A percentile compares a stretch with the other conserved stretches of the same genome.
Evolutionary conservation across 2,329 filamentous ascomycete species (phyloP).

Genomic region (Lachnellula subtilissima): DNA sequence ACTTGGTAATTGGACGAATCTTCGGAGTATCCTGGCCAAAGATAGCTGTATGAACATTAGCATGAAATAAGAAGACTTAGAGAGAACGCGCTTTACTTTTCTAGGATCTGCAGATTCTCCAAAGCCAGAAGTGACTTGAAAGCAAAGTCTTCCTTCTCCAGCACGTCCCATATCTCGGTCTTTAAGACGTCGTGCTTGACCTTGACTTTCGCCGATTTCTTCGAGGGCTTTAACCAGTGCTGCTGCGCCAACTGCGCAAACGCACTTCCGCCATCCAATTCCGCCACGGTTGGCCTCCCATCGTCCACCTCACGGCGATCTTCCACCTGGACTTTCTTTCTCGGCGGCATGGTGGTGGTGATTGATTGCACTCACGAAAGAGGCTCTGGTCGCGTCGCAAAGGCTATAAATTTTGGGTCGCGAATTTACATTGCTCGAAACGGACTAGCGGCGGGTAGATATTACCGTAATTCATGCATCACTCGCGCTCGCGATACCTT

Average conservation of each 20-base stretch:
- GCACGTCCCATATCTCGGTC: conserved; percentile 78
- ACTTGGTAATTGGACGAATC: conserved; percentile 90
- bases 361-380: conserved; percentile 1
- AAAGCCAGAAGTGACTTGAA: conserved; percentile 74
- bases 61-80: neutral
- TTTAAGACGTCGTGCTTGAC: conserved; percentile 79
- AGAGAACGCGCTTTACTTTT: conserved; percentile 54
- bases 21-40: conserved; percentile 91
- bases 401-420: neutral
- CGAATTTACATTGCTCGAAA: neutral
- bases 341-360: conserved; percentile 28
- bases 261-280: conserved; percentile 64
- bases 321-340: conserved; percentile 26
- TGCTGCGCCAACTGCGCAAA: conserved; percentile 76
- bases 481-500: neutral
- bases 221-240: conserved; percentile 71
- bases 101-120: conserved; percentile 85
- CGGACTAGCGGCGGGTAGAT: conserved; percentile 4
- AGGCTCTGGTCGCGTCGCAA: conserved; percentile 9
- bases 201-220: conserved; percentile 59
- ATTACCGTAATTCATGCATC: neutral
- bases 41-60: conserved; percentile 56
- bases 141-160: conserved; percentile 77
- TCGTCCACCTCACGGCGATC: conserved; percentile 35
- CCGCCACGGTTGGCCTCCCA: conserved; percentile 60